Evolutionary conservation across 345 rosid genomes (phyloP).

Genomic region (Hevea brasiliensis): DNA sequence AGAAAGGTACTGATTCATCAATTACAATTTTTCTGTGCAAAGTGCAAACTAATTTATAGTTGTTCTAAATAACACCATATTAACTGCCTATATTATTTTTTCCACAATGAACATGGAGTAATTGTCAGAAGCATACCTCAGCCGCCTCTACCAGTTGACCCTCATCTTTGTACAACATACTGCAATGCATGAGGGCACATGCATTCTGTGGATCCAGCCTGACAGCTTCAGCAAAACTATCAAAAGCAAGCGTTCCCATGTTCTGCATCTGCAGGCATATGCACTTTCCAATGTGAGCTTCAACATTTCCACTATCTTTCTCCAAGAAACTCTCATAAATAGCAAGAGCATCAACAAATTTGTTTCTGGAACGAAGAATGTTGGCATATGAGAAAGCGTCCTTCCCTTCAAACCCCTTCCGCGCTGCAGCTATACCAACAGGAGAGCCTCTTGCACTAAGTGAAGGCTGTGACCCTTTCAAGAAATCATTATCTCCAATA

Average conservation of each 20-base stretch:
- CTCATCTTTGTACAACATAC: conserved; percentile 92
- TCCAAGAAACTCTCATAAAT: conserved; percentile 73
- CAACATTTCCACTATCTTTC: conserved; percentile 67
- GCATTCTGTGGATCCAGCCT: conserved; percentile 88
- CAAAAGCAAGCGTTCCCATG: conserved; percentile 79
- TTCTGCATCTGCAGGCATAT: conserved; percentile 95
- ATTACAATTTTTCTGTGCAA: background rate
- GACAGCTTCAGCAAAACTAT: conserved; percentile 84
- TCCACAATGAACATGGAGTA: conserved; percentile 8
- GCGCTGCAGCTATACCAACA: conserved; percentile 34
- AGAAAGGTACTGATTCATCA: background rate
- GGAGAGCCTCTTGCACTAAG: conserved; percentile 41
- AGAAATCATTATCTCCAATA: conserved; percentile 60
- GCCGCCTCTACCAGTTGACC: conserved; percentile 92
- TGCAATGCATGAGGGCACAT: conserved; percentile 90
- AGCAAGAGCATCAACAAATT: conserved; percentile 83
- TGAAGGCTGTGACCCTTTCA: conserved; percentile 53
- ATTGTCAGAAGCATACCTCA: conserved; percentile 56
- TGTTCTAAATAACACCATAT: background rate
- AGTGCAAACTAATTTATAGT: background rate
- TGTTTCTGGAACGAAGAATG: conserved; percentile 91
- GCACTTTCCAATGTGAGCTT: conserved; percentile 95
- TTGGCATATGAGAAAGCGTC: conserved; percentile 81
- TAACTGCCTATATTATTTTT: background rate
- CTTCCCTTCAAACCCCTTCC: conserved; percentile 54